These are phyloP conservation scores for Suhomyces bolitotheri DNA, from an alignment of 1,139 yeast species.

Conservation along the genomic window DNA sequence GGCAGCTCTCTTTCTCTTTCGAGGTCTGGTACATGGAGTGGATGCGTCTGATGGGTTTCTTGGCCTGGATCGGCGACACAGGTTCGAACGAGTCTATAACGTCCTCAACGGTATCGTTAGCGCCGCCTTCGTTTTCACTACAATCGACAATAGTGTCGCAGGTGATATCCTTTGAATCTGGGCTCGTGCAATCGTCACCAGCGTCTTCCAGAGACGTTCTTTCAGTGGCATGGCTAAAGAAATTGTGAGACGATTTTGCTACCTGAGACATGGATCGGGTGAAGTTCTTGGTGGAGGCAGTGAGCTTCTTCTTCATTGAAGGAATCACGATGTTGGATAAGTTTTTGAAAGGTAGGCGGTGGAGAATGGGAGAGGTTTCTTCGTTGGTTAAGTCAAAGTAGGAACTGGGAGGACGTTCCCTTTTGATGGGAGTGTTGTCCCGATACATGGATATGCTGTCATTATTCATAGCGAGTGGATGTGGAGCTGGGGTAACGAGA, in stretches of 20 bases:
- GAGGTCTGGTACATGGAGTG: slow-evolving; percentile 64
- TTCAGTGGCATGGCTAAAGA: slow-evolving; percentile 3
- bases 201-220: slow-evolving; percentile 7
- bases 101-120: slow-evolving; percentile 5
- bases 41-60: slow-evolving; percentile 49
- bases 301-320: slow-evolving; percentile 22
- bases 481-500: no score
- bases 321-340: slow-evolving; percentile 29
- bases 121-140: not conserved
- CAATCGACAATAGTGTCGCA: slow-evolving; percentile 1
- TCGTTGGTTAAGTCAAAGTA: slow-evolving; percentile 34
- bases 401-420: slow-evolving; percentile 32
- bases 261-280: slow-evolving; percentile 24
- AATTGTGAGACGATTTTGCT: slow-evolving; percentile 10
- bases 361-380: slow-evolving; percentile 21
- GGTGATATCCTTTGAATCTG: slow-evolving; percentile 1
- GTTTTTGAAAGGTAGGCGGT: slow-evolving; percentile 30
- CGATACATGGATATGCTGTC: slow-evolving; percentile 1
- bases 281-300: slow-evolving; percentile 20
- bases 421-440: slow-evolving; percentile 15
- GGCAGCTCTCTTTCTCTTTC: slow-evolving; percentile 35
- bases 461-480: slow-evolving; percentile 1
- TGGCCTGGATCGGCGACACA: slow-evolving; percentile 7
- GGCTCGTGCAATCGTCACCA: not conserved
- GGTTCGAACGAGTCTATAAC: not conserved